A percentile compares a stretch with the other conserved stretches of the same genome.
Conservation (phyloP, 2,329 filamentous ascomycete species). For the Raffaelea ambrosiae region DNA sequence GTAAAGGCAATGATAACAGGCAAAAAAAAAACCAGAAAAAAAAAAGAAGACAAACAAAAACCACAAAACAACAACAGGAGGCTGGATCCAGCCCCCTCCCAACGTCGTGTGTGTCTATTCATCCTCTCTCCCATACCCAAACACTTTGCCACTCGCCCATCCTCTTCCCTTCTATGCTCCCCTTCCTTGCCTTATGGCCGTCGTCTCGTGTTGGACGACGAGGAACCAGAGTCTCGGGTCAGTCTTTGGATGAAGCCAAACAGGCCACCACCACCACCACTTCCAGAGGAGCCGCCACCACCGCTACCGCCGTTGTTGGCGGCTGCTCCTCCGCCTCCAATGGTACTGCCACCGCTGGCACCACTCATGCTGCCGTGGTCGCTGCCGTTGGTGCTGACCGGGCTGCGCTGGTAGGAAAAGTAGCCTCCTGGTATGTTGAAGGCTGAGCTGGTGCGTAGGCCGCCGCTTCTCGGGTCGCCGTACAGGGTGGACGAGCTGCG, state of each 20-base stretch:
- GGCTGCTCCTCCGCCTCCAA: too few relatives aligned
- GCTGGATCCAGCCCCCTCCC: too few relatives aligned
- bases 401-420: too few relatives aligned
- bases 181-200: neutral
- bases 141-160: neutral
- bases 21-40: neutral
- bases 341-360: neutral
- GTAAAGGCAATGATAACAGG: neutral
- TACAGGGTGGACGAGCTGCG: too few relatives aligned
- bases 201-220: conserved; percentile 3
- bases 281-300: neutral
- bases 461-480: too few relatives aligned
- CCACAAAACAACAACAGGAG: too few relatives aligned
- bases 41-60: neutral
- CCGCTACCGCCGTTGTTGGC: neutral
- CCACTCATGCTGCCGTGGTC: too few relatives aligned
- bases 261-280: neutral
- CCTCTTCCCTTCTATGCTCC: neutral
- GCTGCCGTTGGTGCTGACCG: too few relatives aligned
- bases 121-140: neutral
- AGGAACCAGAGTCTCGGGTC: neutral
- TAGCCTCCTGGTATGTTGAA: too few relatives aligned
- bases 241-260: conserved; percentile 1
- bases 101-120: neutral
- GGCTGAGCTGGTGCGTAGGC: too few relatives aligned